These are phyloP conservation scores for Neurospora africana DNA, from an alignment of 495 filamentous ascomycete species.

Conservation along the genomic window DNA sequence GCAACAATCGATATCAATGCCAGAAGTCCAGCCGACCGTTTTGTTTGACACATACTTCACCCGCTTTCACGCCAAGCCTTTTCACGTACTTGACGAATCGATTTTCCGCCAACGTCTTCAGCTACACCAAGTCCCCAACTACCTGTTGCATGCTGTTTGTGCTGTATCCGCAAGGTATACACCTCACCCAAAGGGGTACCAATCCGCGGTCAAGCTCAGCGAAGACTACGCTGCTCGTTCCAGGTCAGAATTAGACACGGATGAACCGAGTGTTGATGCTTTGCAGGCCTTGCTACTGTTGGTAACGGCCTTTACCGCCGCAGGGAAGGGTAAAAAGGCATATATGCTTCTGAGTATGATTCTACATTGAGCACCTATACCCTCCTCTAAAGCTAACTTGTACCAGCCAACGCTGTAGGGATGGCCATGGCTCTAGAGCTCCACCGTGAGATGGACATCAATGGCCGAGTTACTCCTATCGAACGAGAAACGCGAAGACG, in stretches of 20 bases:
- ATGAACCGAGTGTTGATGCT: conserved; percentile 66
- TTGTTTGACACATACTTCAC: conserved; percentile 68
- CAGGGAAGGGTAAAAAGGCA: conserved; percentile 71
- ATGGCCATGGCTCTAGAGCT: conserved; percentile 73
- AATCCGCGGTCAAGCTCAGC: conserved; percentile 46
- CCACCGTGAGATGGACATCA: conserved; percentile 56
- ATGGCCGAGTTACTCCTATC: conserved; percentile 41
- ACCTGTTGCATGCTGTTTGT: conserved; percentile 59
- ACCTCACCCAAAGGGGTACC: conserved; percentile 47
- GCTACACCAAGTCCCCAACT: conserved; percentile 51
- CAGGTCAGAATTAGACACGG: conserved; percentile 58
- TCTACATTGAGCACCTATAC: neutral
- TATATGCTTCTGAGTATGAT: conserved; percentile 71
- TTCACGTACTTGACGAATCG: conserved; percentile 64
- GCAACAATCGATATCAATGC: neutral
- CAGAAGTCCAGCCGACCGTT: conserved; percentile 40
- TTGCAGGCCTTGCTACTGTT: conserved; percentile 69
- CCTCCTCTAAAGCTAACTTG: neutral
- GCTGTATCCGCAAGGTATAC: conserved; percentile 63
- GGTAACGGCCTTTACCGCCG: conserved; percentile 60
- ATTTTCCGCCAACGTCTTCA: conserved; percentile 56
- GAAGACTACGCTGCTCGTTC: conserved; percentile 60
- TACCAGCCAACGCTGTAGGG: conserved; percentile 59
- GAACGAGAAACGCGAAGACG: conserved; percentile 65
- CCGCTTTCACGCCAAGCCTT: conserved; percentile 68